phyloP scores from a whole-genome alignment of 73 alveolate species.

The Blepharisma japonicum region DNA sequence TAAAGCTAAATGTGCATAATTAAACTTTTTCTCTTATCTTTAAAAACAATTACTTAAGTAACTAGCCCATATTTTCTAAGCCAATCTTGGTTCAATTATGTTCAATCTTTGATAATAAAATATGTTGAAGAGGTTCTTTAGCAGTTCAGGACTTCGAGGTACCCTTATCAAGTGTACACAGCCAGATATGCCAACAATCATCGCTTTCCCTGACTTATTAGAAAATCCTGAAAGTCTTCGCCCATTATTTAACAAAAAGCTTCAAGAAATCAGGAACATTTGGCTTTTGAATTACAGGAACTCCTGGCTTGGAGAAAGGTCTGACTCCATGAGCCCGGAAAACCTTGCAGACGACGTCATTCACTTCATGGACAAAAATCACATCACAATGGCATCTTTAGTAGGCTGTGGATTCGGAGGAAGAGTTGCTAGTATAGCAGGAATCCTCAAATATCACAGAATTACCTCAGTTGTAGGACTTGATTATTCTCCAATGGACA shows the following conservation, averaged over 20 bases:
- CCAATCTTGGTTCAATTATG: too few species aligned
- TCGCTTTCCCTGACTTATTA: constrained; percentile 61
- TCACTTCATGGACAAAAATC: constrained; percentile 61
- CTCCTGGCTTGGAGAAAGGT: constrained; percentile 61
- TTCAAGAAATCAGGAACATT: constrained; percentile 53
- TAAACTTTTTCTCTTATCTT: too few species aligned
- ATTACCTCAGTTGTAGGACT: constrained; percentile 66
- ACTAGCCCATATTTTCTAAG: too few species aligned
- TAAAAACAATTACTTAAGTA: too few species aligned
- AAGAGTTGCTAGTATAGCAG: constrained; percentile 69
- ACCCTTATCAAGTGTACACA: constrained; percentile 43
- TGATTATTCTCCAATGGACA: constrained; percentile 72
- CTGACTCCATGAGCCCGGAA: constrained; percentile 46
- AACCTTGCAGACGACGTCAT: constrained; percentile 59
- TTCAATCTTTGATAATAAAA: too few species aligned
- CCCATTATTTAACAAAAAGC: constrained; percentile 42
- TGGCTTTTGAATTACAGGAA: constrained; percentile 65
- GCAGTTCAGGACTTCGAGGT: constrained; percentile 42
- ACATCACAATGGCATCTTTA: constrained; percentile 57
- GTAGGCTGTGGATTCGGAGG: constrained; percentile 82
- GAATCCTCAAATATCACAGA: constrained; percentile 52
- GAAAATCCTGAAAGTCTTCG: constrained; percentile 52
- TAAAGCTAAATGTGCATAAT: too few species aligned
- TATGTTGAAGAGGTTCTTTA: too few species aligned
- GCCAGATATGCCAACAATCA: constrained; percentile 56